These are phyloP conservation scores for Serendipita indica DNA, from an alignment of 768 basidiomycete genomes.

Conservation along the genomic window DNA sequence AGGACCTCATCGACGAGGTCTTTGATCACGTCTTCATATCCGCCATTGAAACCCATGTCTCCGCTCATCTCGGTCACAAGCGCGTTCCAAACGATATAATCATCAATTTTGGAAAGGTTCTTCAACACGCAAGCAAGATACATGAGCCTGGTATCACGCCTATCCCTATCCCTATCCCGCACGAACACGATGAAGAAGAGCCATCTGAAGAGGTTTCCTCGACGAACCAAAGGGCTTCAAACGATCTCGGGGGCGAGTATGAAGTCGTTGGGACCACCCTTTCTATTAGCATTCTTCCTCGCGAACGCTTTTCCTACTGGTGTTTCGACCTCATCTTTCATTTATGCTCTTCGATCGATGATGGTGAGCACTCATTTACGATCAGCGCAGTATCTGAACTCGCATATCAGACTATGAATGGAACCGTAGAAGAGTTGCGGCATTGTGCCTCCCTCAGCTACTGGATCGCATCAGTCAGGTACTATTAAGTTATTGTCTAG, in stretches of 20 bases:
- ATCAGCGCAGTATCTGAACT: not conserved
- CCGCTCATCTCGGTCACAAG: constrained; percentile 55
- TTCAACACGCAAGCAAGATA: constrained; percentile 58
- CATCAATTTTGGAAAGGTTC: constrained; percentile 47
- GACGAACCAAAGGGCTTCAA: not conserved
- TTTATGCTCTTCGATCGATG: constrained; percentile 52
- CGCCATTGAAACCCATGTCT: constrained; percentile 63
- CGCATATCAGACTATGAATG: constrained; percentile 38
- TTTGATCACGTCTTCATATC: constrained; percentile 73
- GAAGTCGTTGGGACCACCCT: constrained; percentile 42
- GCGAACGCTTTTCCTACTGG: constrained; percentile 87
- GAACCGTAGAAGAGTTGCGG: constrained; percentile 52
- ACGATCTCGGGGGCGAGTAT: constrained; percentile 18
- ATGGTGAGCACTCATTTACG: constrained; percentile 29
- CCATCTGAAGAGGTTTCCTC: not conserved
- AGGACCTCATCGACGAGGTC: constrained; percentile 57
- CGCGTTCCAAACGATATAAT: constrained; percentile 61
- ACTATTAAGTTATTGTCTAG: constrained; percentile 64
- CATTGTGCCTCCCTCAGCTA: constrained; percentile 53
- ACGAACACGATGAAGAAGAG: not conserved
- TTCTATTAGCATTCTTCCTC: constrained; percentile 37
- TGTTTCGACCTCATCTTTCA: constrained; percentile 77
- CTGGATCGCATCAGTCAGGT: constrained; percentile 60
- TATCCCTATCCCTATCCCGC: not conserved
- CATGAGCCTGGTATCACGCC: constrained; percentile 25